Conservation (phyloP, 2,329 filamentous ascomycete genomes). For the Cercospora canescens region DNA sequence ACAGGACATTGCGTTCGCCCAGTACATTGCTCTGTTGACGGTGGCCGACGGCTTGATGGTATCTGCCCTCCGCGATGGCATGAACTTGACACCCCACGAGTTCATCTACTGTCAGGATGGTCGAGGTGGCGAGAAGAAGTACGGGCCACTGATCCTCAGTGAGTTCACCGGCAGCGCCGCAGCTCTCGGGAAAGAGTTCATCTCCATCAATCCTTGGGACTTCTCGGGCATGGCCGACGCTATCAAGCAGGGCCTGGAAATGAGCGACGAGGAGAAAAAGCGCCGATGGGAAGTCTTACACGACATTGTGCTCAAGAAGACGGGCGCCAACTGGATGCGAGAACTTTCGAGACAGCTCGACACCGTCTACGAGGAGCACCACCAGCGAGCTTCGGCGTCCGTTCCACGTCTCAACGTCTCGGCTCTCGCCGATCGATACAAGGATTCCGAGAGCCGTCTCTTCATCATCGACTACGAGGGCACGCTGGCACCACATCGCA, state of each 20-base stretch:
- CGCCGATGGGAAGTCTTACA: constrained; percentile 73
- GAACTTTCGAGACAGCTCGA: constrained; percentile 71
- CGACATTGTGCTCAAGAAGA: constrained; percentile 74
- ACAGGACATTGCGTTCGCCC: constrained; percentile 89
- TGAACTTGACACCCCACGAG: constrained; percentile 95
- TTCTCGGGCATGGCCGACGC: constrained; percentile 78
- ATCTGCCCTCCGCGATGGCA: constrained; percentile 91
- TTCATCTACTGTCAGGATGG: constrained; percentile 93
- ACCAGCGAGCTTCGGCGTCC: constrained; percentile 78
- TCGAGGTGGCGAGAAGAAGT: constrained; percentile 71
- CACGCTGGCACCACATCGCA: constrained; percentile 84
- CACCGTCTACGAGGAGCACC: constrained; percentile 79
- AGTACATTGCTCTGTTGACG: constrained; percentile 88
- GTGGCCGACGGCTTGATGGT: constrained; percentile 93
- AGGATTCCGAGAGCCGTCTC: constrained; percentile 65
- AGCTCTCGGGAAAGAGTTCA: constrained; percentile 75
- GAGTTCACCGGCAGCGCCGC: constrained; percentile 93
- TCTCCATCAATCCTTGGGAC: constrained; percentile 94
- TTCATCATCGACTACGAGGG: constrained; percentile 95
- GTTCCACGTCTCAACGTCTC: constrained; percentile 79
- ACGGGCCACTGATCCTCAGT: constrained; percentile 86
- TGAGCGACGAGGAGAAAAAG: constrained; percentile 72
- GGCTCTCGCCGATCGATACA: constrained; percentile 66
- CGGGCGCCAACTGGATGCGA: constrained; percentile 83
- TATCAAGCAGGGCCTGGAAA: constrained; percentile 79